Evolutionary conservation across 441 rosid genomes (phyloP).

Genomic region (Erodium chrysanthum): DNA sequence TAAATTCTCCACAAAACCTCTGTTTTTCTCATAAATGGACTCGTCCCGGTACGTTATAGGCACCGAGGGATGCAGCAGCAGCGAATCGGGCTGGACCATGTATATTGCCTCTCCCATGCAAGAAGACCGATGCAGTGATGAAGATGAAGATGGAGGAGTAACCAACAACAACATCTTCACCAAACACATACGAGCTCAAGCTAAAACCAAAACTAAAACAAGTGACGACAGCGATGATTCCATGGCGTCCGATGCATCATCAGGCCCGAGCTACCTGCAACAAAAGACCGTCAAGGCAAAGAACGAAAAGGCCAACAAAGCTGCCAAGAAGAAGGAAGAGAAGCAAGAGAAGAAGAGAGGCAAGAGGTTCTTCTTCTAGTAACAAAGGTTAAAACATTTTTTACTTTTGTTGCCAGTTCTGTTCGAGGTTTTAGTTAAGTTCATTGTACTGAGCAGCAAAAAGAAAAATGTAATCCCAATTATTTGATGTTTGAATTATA

Average conservation of each 20-base stretch:
- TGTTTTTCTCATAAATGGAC: conserved; percentile 23
- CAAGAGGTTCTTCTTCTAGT: background rate
- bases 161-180: conserved; percentile 11
- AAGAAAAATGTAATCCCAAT: background rate
- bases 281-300: background rate
- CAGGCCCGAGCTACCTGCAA: background rate
- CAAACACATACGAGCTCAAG: background rate
- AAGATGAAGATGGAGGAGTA: conserved; percentile 11
- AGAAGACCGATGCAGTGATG: conserved; percentile 39
- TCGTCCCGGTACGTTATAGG: conserved; percentile 23
- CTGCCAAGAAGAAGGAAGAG: background rate
- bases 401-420: background rate
- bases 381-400: no score
- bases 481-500: background rate
- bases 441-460: background rate
- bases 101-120: conserved; percentile 61
- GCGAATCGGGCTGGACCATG: conserved; percentile 89
- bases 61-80: conserved; percentile 73
- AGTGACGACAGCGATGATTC: conserved; percentile 1
- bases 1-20: background rate
- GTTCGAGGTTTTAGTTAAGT: background rate
- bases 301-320: background rate
- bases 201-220: conserved; percentile 3
- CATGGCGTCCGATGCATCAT: background rate
- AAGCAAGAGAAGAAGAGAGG: background rate